Conservation (phyloP, 345 rosid genomes). For the Heritiera littoralis region DNA sequence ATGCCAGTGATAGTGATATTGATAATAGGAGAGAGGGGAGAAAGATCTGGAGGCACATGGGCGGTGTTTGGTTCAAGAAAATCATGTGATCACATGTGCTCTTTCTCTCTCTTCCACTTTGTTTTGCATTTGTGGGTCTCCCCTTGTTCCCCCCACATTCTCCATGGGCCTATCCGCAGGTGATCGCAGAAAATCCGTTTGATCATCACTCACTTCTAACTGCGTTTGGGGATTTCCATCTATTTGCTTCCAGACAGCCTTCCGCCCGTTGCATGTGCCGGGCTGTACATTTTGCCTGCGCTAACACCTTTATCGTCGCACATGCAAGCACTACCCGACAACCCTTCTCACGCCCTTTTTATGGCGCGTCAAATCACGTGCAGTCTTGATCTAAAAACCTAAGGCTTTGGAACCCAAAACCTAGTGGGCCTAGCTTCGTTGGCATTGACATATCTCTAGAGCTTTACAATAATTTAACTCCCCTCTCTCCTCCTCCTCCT, state of each 20-base stretch:
- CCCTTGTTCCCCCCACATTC: background rate
- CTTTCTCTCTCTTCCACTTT: background rate
- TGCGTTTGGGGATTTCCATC: conserved; percentile 11
- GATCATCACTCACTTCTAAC: background rate
- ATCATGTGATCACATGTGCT: conserved; percentile 59
- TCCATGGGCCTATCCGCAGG: conserved; percentile 13
- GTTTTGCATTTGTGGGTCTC: conserved; percentile 1
- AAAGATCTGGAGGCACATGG: conserved; percentile 38
- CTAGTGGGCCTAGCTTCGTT: too few species aligned
- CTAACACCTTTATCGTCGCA: conserved; percentile 14
- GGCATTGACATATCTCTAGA: too few species aligned
- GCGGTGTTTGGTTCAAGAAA: conserved; percentile 40
- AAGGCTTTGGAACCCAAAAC: conserved; percentile 21
- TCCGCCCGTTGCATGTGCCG: conserved; percentile 16
- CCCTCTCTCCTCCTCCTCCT: background rate
- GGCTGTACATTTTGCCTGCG: conserved; percentile 13
- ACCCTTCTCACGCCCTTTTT: background rate
- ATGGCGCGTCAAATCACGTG: background rate
- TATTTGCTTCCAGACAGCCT: background rate
- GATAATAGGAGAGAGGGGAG: conserved; percentile 17
- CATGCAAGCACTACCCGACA: conserved; percentile 24
- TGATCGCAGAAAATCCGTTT: conserved; percentile 8
- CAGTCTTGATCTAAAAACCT: background rate
- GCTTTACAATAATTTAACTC: background rate
- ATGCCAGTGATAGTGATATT: conserved; percentile 22